Conservation (phyloP, 1,284 basidiomycete genomes). For the Sporisorium scitamineum region DNA sequence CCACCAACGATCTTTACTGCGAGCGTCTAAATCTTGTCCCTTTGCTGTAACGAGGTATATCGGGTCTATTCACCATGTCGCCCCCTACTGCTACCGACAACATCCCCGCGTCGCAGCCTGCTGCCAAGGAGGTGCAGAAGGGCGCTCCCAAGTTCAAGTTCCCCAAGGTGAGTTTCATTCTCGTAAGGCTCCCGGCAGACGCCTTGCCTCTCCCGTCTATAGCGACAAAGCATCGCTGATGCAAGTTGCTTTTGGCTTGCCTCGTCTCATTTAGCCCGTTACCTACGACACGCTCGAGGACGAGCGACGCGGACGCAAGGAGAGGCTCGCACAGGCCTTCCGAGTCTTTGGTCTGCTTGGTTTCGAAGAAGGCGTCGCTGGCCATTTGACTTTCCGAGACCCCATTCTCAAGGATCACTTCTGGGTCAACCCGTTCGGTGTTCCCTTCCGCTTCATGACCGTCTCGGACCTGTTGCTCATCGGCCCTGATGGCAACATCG, state of each 20-base stretch:
- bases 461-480: conserved; percentile 56
- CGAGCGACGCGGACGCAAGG: conserved; percentile 74
- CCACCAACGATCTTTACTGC: background rate
- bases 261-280: conserved; percentile 48
- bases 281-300: conserved; percentile 71
- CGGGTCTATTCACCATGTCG: conserved; percentile 25
- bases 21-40: background rate
- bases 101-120: conserved; percentile 36
- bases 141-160: conserved; percentile 56
- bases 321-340: conserved; percentile 73
- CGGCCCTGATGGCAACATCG: conserved; percentile 54
- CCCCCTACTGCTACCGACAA: conserved; percentile 50
- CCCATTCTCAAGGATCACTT: conserved; percentile 73
- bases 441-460: conserved; percentile 57
- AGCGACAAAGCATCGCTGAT: too few relatives aligned
- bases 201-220: background rate
- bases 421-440: conserved; percentile 71
- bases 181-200: too few relatives aligned
- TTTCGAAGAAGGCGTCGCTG: conserved; percentile 74
- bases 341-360: conserved; percentile 74
- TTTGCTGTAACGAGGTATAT: background rate
- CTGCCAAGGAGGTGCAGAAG: conserved; percentile 55
- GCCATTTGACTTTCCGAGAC: conserved; percentile 77
- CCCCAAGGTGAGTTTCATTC: conserved; percentile 31
- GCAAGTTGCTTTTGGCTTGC: background rate